phyloP scores from a whole-genome alignment of 352 stramenopile species.

The Globisporangium rhizosaccharum region DNA sequence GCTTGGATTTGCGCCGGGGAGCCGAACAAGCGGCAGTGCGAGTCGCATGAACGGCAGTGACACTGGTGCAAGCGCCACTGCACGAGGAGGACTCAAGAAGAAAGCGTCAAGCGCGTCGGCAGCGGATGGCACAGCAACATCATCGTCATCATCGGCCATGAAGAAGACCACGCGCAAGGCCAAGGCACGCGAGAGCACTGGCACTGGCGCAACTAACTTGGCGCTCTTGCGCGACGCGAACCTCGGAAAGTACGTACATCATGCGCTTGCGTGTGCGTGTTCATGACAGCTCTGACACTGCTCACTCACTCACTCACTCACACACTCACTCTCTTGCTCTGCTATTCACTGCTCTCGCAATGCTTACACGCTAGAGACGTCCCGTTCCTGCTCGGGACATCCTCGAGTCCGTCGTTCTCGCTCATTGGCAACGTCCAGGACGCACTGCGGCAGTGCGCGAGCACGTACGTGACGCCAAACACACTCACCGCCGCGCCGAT shows the following conservation, averaged over 20 bases:
- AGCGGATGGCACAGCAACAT: not conserved
- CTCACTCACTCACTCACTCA: not conserved
- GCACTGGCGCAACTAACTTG: constrained; percentile 41
- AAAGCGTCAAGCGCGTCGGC: constrained; percentile 5
- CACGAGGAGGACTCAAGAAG: constrained; percentile 4
- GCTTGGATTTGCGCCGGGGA: not conserved
- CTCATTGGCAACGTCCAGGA: constrained; percentile 71
- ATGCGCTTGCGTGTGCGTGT: not conserved
- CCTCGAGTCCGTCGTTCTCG: constrained; percentile 54
- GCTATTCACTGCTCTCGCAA: not conserved
- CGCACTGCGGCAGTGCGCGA: constrained; percentile 62
- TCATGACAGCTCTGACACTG: not conserved
- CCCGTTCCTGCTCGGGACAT: constrained; percentile 61
- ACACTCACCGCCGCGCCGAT: constrained; percentile 9
- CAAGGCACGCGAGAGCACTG: constrained; percentile 4
- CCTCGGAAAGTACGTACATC: constrained; percentile 42
- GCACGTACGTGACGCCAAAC: constrained; percentile 37
- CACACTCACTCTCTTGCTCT: not conserved
- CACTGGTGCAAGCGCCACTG: not conserved
- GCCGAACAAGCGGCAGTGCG: not conserved
- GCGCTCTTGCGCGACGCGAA: constrained; percentile 59
- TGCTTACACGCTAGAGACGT: constrained; percentile 31
- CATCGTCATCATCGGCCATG: not conserved
- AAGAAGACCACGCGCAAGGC: constrained; percentile 1
- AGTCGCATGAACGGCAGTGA: not conserved